These are phyloP conservation scores for Trypanosoma avium DNA, from an alignment of 208 protist species.

Conservation along the genomic window DNA sequence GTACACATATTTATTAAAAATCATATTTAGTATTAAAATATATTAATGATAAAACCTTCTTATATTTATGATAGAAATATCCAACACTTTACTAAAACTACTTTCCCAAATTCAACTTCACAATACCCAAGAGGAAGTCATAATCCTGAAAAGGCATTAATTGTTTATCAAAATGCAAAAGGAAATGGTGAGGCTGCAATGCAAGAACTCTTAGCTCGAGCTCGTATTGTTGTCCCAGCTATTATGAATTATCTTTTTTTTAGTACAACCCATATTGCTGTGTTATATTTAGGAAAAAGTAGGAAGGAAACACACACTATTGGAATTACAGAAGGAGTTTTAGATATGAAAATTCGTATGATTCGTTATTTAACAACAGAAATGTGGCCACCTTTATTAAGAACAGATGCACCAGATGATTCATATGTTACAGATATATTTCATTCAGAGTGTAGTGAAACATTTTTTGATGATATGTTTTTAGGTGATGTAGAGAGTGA, in stretches of 20 bases:
- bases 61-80: too few relatives aligned
- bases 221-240: constrained; percentile 46
- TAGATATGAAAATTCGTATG: constrained; percentile 69
- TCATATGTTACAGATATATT: constrained; percentile 34
- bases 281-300: constrained; percentile 68
- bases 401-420: constrained; percentile 67
- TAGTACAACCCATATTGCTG: constrained; percentile 39
- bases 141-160: constrained; percentile 33
- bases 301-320: constrained; percentile 30
- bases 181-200: constrained; percentile 25
- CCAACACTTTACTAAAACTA: too few relatives aligned
- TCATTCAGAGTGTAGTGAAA: neutral
- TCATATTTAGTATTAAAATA: too few relatives aligned
- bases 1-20: too few relatives aligned
- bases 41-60: too few relatives aligned
- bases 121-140: too few relatives aligned
- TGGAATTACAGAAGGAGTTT: constrained; percentile 46
- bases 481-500: neutral
- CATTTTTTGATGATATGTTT: neutral
- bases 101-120: too few relatives aligned
- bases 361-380: constrained; percentile 59
- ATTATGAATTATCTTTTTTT: constrained; percentile 77
- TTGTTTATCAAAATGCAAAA: constrained; percentile 64
- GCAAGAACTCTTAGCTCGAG: constrained; percentile 39
- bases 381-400: constrained; percentile 64